Evolutionary conservation across 2,329 filamentous ascomycete genomes (phyloP).

Genomic region (Helotiales sp.): DNA sequence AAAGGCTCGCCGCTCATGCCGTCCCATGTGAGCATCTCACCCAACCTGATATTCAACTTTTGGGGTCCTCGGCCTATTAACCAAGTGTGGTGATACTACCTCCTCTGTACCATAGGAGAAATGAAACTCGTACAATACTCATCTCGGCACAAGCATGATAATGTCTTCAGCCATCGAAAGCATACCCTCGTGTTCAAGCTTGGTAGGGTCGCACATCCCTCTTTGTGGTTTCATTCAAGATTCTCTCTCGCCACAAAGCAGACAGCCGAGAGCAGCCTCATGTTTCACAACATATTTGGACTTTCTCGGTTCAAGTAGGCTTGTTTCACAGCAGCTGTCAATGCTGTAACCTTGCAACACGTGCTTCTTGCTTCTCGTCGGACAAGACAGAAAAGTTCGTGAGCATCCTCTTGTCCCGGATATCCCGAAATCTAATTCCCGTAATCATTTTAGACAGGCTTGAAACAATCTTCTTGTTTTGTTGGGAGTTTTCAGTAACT

Average conservation of each 20-base stretch:
- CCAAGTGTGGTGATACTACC: no score
- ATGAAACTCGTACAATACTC: no score
- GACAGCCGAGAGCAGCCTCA: not conserved
- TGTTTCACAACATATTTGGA: not conserved
- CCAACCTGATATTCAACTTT: no score
- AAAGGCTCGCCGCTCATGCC: no score
- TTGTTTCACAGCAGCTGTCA: not conserved
- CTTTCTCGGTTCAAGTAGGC: no score
- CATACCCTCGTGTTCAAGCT: no score
- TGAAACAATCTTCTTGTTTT: not conserved
- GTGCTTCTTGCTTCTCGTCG: not conserved
- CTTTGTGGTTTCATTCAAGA: not conserved
- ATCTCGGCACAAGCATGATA: no score
- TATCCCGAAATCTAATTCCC: not conserved
- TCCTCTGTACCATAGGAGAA: no score
- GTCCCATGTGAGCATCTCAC: no score
- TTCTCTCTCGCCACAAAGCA: not conserved
- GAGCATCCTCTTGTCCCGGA: not conserved
- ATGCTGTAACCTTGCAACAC: not conserved
- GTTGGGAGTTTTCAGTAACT: not conserved
- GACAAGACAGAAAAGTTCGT: not conserved
- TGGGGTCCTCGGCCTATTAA: no score
- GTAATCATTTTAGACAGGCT: not conserved
- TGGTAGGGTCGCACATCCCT: not conserved
- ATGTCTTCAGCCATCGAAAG: no score